A percentile compares a stretch with the other conserved stretches of the same genome.
Conservation (phyloP, 306 rosid genomes). For the Mimosa pudica region DNA sequence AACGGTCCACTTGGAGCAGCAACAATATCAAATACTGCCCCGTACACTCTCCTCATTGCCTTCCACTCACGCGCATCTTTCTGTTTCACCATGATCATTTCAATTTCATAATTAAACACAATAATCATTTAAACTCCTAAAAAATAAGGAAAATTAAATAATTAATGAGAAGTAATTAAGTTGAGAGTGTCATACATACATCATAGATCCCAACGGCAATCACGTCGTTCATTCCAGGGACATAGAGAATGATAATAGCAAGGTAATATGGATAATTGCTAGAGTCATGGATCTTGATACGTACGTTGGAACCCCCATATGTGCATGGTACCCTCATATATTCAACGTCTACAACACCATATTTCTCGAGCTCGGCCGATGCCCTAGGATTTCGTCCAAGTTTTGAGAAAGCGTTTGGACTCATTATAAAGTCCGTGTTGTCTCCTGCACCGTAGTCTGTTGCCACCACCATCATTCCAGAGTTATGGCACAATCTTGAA, state of each 20-base stretch:
- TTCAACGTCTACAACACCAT: not conserved
- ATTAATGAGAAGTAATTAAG: not conserved
- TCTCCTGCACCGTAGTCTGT: conserved; percentile 3
- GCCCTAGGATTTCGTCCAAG: not conserved
- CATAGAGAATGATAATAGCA: not conserved
- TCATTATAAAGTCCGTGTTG: not conserved
- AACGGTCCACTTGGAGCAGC: not conserved
- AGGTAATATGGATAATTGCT: not conserved
- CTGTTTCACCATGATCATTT: not conserved
- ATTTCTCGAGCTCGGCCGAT: not conserved
- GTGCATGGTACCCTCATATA: not conserved
- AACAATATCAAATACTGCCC: not conserved
- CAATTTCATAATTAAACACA: not conserved
- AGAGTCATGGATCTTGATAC: conserved; percentile 2
- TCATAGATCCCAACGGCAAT: not conserved
- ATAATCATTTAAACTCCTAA: not conserved
- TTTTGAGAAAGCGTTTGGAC: not conserved
- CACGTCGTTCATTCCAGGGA: not conserved
- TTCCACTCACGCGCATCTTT: not conserved
- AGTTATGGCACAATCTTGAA: not conserved
- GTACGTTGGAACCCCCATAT: not conserved
- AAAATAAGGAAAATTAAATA: not conserved
- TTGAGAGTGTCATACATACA: not conserved
- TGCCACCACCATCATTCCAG: not conserved
- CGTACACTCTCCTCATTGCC: conserved; percentile 1